These are phyloP conservation scores for Annona squamosa DNA, from an alignment of 164 flowering plant species.

Conservation along the genomic window DNA sequence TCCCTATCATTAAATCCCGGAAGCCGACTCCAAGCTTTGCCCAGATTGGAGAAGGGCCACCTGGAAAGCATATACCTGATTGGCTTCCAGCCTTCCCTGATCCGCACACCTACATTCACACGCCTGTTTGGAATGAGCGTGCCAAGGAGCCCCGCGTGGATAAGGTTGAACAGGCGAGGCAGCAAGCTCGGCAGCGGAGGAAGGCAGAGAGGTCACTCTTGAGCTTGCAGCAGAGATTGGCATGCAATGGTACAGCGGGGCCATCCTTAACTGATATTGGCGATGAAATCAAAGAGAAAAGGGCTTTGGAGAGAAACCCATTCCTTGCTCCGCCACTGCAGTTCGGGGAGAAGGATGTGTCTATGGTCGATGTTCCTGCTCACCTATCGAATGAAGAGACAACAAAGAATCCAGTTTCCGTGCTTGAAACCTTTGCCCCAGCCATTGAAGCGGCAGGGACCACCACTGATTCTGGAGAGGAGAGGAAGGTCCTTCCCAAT, in stretches of 20 bases:
- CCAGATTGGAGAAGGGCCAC: slow-evolving; percentile 60
- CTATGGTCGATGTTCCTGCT: slow-evolving; percentile 27
- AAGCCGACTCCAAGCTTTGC: slow-evolving; percentile 53
- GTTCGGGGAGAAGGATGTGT: slow-evolving; percentile 42
- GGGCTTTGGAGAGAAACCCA: slow-evolving; percentile 31
- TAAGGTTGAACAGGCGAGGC: slow-evolving; percentile 75
- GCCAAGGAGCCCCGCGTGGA: slow-evolving; percentile 57
- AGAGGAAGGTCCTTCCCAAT: slow-evolving; percentile 32
- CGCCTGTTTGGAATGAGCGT: slow-evolving; percentile 84
- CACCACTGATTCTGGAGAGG: slow-evolving; percentile 42
- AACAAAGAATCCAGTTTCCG: slow-evolving; percentile 33
- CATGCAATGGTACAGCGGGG: slow-evolving; percentile 30
- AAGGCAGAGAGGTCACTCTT: slow-evolving; percentile 90
- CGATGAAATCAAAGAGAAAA: slow-evolving; percentile 15
- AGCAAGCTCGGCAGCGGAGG: slow-evolving; percentile 76
- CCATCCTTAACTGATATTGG: slow-evolving; percentile 11
- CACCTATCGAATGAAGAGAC: slow-evolving; percentile 20
- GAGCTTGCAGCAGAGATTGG: slow-evolving; percentile 76
- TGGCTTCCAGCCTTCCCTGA: slow-evolving; percentile 98
- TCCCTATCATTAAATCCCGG: slow-evolving; percentile 45
- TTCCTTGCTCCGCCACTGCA: slow-evolving; percentile 47
- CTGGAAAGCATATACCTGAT: slow-evolving; percentile 56
- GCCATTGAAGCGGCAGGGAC: slow-evolving; percentile 61
- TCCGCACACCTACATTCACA: slow-evolving; percentile 67
- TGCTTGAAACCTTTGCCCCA: slow-evolving; percentile 71